A percentile compares a stretch with the other conserved stretches of the same genome.
phyloP scores from a whole-genome alignment of 371 early-diverging fungal species.

The Coemansia sp. region DNA sequence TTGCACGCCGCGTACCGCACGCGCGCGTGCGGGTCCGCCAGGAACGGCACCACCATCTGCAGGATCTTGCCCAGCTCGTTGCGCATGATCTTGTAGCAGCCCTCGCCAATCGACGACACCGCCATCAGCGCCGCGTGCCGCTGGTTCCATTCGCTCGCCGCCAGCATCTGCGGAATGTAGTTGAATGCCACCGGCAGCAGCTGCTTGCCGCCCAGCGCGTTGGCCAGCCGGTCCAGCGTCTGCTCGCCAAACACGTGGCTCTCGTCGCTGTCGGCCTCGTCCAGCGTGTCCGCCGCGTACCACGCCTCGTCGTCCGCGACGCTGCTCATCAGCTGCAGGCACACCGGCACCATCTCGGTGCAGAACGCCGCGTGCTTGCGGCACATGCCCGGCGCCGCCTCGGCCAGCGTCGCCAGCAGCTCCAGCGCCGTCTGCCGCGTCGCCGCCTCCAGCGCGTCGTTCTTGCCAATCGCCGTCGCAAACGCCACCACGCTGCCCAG shows the following conservation, averaged over 20 bases:
- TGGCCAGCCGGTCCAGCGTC: constrained; percentile 91
- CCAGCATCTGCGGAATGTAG: constrained; percentile 85
- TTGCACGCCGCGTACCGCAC: constrained; percentile 96
- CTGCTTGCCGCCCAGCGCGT: constrained; percentile 83
- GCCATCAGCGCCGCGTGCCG: constrained; percentile 94
- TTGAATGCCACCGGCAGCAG: constrained; percentile 87
- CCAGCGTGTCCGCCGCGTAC: constrained; percentile 84
- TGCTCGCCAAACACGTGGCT: constrained; percentile 89
- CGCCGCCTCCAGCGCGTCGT: constrained; percentile 67
- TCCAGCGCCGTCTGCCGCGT: constrained; percentile 88
- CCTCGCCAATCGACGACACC: constrained; percentile 94
- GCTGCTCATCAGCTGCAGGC: constrained; percentile 90
- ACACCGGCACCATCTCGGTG: constrained; percentile 73
- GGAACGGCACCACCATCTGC: constrained; percentile 75
- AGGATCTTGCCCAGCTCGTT: constrained; percentile 83
- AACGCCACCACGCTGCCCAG: constrained; percentile 73
- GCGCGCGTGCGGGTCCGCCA: constrained; percentile 91
- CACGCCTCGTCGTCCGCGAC: constrained; percentile 77
- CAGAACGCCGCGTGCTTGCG: constrained; percentile 81
- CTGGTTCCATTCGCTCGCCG: constrained; percentile 84
- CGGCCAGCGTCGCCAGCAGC: constrained; percentile 84
- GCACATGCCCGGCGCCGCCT: constrained; percentile 79
- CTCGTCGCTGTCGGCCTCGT: constrained; percentile 87
- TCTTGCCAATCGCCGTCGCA: constrained; percentile 73
- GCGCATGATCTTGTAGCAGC: constrained; percentile 90